Conservation (phyloP, 2,329 filamentous ascomycete genomes). For the Fusarium redolens region DNA sequence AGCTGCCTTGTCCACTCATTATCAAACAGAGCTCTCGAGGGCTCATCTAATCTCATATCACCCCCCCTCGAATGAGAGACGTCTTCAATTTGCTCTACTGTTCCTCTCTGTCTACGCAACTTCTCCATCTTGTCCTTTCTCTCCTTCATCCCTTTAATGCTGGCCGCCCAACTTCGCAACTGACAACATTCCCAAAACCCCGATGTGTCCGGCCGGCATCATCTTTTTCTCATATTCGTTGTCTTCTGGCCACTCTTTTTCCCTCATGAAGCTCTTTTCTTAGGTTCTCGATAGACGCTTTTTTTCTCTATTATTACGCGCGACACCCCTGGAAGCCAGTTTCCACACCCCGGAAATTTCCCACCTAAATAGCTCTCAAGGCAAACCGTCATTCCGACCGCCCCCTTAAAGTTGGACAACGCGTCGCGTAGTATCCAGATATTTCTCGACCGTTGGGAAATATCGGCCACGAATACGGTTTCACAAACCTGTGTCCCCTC, state of each 20-base stretch:
- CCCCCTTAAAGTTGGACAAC: constrained; percentile 47
- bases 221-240: constrained; percentile 34
- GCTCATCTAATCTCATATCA: constrained; percentile 31
- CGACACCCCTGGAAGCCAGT: constrained; percentile 41
- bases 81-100: constrained; percentile 24
- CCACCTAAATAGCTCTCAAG: constrained; percentile 28
- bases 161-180: constrained; percentile 22
- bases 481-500: constrained; percentile 28
- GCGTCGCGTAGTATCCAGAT: constrained; percentile 49
- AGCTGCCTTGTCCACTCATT: constrained; percentile 29
- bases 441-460: constrained; percentile 32
- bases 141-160: constrained; percentile 18
- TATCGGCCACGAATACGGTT: constrained; percentile 33
- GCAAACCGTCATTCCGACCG: constrained; percentile 40
- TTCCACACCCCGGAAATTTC: constrained; percentile 44
- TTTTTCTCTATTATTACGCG: constrained; percentile 26
- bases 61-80: constrained; percentile 29
- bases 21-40: constrained; percentile 31
- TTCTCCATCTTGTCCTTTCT: constrained; percentile 1
- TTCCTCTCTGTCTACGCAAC: constrained; percentile 17
- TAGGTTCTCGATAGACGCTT: constrained; percentile 34
- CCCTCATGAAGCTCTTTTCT: constrained; percentile 45
- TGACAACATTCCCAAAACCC: constrained; percentile 21
- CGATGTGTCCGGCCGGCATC: constrained; percentile 51
- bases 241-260: constrained; percentile 42